These are phyloP conservation scores for Starmerella etchellsii DNA, from an alignment of 805 yeast genomes.

Conservation along the genomic window DNA sequence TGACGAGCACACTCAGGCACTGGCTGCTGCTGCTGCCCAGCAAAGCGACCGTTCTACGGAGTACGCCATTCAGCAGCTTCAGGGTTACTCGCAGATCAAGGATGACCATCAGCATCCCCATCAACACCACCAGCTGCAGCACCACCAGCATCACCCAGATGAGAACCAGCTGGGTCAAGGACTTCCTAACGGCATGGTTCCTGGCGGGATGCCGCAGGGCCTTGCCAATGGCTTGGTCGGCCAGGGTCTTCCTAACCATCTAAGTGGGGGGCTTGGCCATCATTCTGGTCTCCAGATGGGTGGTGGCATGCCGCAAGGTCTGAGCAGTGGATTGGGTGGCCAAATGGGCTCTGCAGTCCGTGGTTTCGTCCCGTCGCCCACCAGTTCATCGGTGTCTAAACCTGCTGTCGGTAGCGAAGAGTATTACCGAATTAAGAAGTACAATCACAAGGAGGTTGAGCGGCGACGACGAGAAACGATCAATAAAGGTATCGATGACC, in stretches of 20 bases:
- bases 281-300: background rate
- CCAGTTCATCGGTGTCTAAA: constrained; percentile 25
- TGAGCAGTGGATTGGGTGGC: constrained; percentile 7
- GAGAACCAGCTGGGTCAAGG: constrained; percentile 2
- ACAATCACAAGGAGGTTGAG: constrained; percentile 54
- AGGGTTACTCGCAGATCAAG: constrained; percentile 17
- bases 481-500: constrained; percentile 29
- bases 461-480: constrained; percentile 25
- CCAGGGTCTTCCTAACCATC: background rate
- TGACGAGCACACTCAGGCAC: constrained; percentile 17
- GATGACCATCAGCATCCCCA: constrained; percentile 14
- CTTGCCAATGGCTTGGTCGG: background rate
- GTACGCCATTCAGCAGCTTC: constrained; percentile 20
- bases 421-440: constrained; percentile 71
- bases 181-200: background rate
- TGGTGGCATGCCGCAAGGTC: constrained; percentile 3
- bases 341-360: background rate
- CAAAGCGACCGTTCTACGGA: constrained; percentile 18
- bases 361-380: constrained; percentile 1
- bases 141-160: constrained; percentile 1
- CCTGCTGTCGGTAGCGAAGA: constrained; percentile 68
- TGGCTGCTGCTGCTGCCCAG: constrained; percentile 19
- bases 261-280: background rate
- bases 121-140: constrained; percentile 1
- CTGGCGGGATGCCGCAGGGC: background rate